phyloP scores from a whole-genome alignment of 2,329 filamentous ascomycete genomes.

The Cadophora sp. region DNA sequence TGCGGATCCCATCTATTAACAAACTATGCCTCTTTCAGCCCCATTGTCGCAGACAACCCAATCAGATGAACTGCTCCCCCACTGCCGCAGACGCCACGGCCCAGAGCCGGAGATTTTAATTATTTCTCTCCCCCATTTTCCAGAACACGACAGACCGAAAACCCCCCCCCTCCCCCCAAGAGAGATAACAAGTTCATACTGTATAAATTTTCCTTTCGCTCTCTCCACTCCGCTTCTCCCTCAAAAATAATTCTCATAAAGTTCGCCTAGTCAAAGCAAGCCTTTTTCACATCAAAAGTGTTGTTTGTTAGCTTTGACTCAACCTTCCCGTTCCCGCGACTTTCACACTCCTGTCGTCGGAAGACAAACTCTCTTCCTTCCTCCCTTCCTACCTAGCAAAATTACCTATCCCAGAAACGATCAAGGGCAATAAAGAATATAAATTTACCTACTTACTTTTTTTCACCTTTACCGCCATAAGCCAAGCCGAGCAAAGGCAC shows the following conservation, averaged over 20 bases:
- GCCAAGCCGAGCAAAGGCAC: background rate
- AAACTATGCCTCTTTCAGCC: background rate
- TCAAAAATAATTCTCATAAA: background rate
- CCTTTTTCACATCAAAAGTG: background rate
- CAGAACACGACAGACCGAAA: background rate
- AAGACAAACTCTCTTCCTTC: conserved; percentile 7
- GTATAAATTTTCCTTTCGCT: background rate
- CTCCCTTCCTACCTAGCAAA: too few species aligned
- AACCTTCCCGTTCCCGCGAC: background rate
- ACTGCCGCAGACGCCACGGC: conserved; percentile 3
- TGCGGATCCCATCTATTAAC: background rate
- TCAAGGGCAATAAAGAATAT: too few species aligned
- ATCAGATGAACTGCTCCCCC: conserved; percentile 16
- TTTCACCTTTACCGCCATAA: conserved; percentile 13
- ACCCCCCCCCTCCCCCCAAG: too few species aligned
- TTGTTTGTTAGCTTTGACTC: conserved; percentile 8
- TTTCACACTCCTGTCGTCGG: conserved; percentile 11
- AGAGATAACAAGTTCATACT: too few species aligned
- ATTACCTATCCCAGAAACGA: background rate
- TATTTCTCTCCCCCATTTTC: conserved; percentile 4
- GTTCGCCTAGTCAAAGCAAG: background rate
- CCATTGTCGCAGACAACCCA: background rate
- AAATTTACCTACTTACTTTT: too few species aligned
- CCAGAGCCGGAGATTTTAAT: conserved; percentile 11
- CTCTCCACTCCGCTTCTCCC: background rate